phyloP scores from a whole-genome alignment of 2,329 filamentous ascomycete genomes.

The Ascochyta clinopodiicola region DNA sequence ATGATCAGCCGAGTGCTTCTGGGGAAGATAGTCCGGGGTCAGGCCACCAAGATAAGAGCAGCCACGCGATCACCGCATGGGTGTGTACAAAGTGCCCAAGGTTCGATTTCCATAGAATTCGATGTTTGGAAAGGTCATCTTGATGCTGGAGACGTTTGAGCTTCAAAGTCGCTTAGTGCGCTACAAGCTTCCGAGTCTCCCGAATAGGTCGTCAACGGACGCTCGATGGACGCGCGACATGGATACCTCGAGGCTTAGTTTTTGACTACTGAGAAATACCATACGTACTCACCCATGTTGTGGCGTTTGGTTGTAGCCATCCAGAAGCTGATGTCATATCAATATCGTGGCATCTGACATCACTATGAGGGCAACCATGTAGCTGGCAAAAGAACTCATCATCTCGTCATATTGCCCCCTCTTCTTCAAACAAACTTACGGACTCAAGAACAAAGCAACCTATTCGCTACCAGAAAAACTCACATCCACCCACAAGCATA shows the following conservation, averaged over 20 bases:
- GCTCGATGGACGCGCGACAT: background rate
- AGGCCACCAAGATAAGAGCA: background rate
- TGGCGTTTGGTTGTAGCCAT: background rate
- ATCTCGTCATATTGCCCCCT: background rate
- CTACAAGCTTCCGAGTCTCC: background rate
- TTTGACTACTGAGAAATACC: background rate
- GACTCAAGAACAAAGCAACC: background rate
- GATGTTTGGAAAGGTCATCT: background rate
- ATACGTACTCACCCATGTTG: background rate
- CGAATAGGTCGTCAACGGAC: background rate
- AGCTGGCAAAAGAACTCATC: background rate
- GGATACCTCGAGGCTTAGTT: background rate
- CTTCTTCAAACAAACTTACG: background rate
- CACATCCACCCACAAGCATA: background rate
- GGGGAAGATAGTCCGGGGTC: slow-evolving; percentile 2
- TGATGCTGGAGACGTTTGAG: background rate
- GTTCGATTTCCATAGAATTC: background rate
- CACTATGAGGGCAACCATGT: slow-evolving; percentile 1
- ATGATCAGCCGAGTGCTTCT: slow-evolving; percentile 21
- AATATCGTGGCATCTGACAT: slow-evolving; percentile 2
- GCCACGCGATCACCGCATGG: background rate
- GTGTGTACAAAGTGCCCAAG: background rate
- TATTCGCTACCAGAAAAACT: background rate
- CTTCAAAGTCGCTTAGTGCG: background rate
- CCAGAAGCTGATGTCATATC: slow-evolving; percentile 5